These are phyloP conservation scores for Takakia lepidozioides DNA, from an alignment of 225 moss, liverwort and hornwort genomes.

Conservation along the genomic window DNA sequence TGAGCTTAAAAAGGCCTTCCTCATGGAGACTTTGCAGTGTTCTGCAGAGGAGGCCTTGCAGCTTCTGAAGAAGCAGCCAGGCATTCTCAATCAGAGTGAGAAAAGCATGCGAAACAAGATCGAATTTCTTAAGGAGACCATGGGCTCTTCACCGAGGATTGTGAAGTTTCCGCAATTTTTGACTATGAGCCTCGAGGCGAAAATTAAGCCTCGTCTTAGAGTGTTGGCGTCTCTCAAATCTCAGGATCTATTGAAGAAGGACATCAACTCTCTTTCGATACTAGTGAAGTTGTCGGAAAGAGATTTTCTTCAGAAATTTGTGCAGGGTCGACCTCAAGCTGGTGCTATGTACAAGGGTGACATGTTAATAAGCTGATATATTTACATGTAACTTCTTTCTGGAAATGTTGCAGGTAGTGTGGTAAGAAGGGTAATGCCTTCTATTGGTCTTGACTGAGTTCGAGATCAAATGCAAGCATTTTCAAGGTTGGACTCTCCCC, in stretches of 20 bases:
- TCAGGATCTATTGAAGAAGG: slow-evolving; percentile 26
- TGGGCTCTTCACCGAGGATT: slow-evolving; percentile 18
- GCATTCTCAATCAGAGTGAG: slow-evolving; percentile 40
- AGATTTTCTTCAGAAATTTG: slow-evolving; percentile 42
- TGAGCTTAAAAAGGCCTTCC: slow-evolving; percentile 20
- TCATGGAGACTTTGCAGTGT: slow-evolving; percentile 25
- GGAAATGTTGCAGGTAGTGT: no score
- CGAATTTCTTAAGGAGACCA: slow-evolving; percentile 21
- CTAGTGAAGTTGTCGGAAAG: slow-evolving; percentile 44
- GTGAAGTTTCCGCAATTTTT: slow-evolving; percentile 29
- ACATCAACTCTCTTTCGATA: slow-evolving; percentile 24
- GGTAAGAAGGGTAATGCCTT: no score
- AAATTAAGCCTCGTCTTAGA: slow-evolving; percentile 44
- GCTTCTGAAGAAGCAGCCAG: slow-evolving; percentile 27
- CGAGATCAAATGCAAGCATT: no score
- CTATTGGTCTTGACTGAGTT: no score
- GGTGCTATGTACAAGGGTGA: slow-evolving; percentile 20
- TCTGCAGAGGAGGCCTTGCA: slow-evolving; percentile 16
- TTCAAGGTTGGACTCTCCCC: no score
- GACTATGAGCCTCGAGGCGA: slow-evolving; percentile 34
- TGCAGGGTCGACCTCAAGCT: slow-evolving; percentile 24
- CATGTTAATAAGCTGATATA: slow-evolving; percentile 3
- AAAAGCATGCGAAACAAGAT: slow-evolving; percentile 27
- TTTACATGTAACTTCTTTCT: no score
- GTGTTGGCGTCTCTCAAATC: slow-evolving; percentile 29